Evolutionary conservation across 2,329 filamentous ascomycete genomes (phyloP).

Genomic region (Colletotrichum euphorbiae): DNA sequence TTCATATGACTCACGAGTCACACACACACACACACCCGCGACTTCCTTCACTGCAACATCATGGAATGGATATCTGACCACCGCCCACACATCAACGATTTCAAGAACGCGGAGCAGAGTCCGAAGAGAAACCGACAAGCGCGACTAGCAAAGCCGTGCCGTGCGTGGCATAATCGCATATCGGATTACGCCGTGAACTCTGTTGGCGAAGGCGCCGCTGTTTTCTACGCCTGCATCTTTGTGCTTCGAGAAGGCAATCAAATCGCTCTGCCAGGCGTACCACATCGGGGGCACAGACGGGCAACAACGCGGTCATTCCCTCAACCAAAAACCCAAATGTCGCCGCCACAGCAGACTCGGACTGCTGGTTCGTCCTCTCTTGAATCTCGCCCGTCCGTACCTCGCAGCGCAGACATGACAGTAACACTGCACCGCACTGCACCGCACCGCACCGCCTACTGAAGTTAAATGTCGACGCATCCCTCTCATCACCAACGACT

Average conservation of each 20-base stretch:
- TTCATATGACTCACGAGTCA: constrained; percentile 9
- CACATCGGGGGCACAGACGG: constrained; percentile 4
- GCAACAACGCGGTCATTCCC: constrained; percentile 2
- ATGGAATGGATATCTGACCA: background rate
- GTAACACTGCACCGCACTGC: too few species aligned
- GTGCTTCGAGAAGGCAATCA: constrained; percentile 31
- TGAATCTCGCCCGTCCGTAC: constrained; percentile 11
- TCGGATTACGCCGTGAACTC: constrained; percentile 27
- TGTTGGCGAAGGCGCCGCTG: background rate
- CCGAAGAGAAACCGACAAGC: constrained; percentile 1
- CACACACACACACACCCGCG: background rate
- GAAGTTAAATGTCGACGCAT: background rate
- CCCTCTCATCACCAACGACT: background rate
- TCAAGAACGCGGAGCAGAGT: constrained; percentile 1
- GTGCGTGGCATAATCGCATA: constrained; percentile 17
- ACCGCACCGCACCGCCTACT: too few species aligned
- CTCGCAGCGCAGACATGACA: background rate
- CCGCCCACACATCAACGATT: background rate
- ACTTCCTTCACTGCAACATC: background rate
- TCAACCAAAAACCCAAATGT: background rate
- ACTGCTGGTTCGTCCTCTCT: constrained; percentile 34
- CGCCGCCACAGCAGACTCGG: background rate
- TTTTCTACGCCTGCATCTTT: background rate
- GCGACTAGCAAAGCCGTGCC: constrained; percentile 10
- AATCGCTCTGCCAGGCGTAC: background rate